phyloP scores from a whole-genome alignment of 257 asterid genomes.

The Solanum neorickii region DNA sequence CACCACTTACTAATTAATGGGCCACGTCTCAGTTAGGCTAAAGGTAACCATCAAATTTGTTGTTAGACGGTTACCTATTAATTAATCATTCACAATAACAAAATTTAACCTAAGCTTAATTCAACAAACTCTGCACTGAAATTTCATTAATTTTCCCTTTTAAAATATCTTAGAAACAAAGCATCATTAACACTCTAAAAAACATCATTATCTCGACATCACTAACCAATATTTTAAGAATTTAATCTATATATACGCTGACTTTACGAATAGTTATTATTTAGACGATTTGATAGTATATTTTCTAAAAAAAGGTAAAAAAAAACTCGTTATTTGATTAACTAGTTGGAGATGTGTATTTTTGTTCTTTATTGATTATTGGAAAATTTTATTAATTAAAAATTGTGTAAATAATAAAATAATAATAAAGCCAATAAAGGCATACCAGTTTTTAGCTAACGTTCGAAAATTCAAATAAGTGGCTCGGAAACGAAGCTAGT shows the following conservation, averaged over 20 bases:
- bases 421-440: not conserved
- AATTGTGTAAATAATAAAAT: not conserved
- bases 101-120: not conserved
- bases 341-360: not conserved
- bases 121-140: not conserved
- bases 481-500: conserved; percentile 51
- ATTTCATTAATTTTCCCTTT: not conserved
- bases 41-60: not conserved
- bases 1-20: not conserved
- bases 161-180: not conserved
- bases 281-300: not conserved
- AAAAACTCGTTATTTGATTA: not conserved
- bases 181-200: not conserved
- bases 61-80: not conserved
- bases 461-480: conserved; percentile 62
- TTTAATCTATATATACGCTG: not conserved
- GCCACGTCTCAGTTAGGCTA: not conserved
- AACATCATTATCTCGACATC: not conserved
- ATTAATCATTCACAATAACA: not conserved
- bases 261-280: not conserved
- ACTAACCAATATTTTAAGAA: not conserved
- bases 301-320: not conserved
- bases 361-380: not conserved
- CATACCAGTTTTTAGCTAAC: conserved; percentile 14
- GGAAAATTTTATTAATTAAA: not conserved